Evolutionary conservation across 257 asterid species (phyloP).

Genomic region (Nicotiana tabacum): DNA sequence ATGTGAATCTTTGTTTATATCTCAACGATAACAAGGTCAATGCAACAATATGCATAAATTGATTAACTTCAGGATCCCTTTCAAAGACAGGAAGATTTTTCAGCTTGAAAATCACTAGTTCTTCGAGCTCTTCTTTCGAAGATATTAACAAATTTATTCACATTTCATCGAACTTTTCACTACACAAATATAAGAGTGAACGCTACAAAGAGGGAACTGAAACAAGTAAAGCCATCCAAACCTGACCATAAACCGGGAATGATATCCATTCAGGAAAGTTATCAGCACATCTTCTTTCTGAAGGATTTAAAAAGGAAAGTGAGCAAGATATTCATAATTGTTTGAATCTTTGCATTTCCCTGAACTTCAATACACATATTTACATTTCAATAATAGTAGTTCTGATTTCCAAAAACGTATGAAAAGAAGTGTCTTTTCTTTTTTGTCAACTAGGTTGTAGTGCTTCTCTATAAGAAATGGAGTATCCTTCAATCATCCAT

Average conservation of each 20-base stretch:
- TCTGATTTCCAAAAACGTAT: no score
- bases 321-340: no score
- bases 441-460: no score
- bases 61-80: background rate
- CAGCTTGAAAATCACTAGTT: background rate
- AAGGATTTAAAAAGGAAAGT: no score
- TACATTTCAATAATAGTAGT: no score
- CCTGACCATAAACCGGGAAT: slow-evolving; percentile 94
- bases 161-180: background rate
- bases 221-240: slow-evolving; percentile 16
- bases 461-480: no score
- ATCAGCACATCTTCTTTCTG: slow-evolving; percentile 50
- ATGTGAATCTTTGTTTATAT: background rate
- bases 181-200: background rate
- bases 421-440: no score
- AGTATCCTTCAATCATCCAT: no score
- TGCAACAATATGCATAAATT: background rate
- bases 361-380: no score
- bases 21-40: background rate
- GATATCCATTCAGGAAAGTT: slow-evolving; percentile 95
- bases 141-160: background rate
- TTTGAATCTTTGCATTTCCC: no score
- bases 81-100: background rate
- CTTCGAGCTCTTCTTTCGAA: background rate
- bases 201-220: background rate